Base-by-base conservation (phyloP, 495 filamentous ascomycete species). In the Aspergillus biplanus region DNA sequence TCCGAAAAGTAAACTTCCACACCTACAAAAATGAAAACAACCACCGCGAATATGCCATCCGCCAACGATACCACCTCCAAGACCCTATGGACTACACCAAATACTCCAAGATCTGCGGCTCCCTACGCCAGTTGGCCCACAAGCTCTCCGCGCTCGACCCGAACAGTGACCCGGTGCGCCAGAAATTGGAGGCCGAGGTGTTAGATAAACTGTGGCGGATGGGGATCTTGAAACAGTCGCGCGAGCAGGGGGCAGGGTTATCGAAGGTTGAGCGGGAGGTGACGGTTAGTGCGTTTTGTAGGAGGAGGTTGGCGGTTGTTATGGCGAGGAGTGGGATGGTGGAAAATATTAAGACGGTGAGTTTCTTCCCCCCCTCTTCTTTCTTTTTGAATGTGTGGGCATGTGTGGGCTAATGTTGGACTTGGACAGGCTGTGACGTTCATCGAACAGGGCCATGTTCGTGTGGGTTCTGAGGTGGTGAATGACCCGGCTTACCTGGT, bases 371-470 rank as follows among this genome's bases (percentile, higher is more conserved):
- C 66, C 18, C 62, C n/a, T 34, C 50, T 58, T 59, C 27, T 27
- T 55, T 21, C 62, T 42, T 59, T 64, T 62, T 64, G n/a, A 39
- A 62, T 46, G 61, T 50, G 34, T 33, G 63, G 33, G 61, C 33
- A 50, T 35, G 34, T 63, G 42, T 67, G 64, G 37, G 32, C 16
- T 58, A 21, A 11, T n/a, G 11, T 47, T n/a, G 49, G 37, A 34
- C 12, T 6, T 6, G 16, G 47, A 21, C 27, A 80, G 78, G 86
- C 94, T 7, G 87, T 87, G 7, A 92, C 90, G 67, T 89, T 97
- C 67, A 89, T 99, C 61, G 94, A 98, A 76, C 93, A 97, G 67
- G 95, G 95, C 3, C 96, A 99, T 77, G 92, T 99, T 1, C 83
- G 95, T 33, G 93, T 98, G 5, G 96, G 95, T 5, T 89, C 91